These are phyloP conservation scores for Cystofilobasidium macerans DNA, from an alignment of 768 basidiomycete species.

Conservation along the genomic window DNA sequence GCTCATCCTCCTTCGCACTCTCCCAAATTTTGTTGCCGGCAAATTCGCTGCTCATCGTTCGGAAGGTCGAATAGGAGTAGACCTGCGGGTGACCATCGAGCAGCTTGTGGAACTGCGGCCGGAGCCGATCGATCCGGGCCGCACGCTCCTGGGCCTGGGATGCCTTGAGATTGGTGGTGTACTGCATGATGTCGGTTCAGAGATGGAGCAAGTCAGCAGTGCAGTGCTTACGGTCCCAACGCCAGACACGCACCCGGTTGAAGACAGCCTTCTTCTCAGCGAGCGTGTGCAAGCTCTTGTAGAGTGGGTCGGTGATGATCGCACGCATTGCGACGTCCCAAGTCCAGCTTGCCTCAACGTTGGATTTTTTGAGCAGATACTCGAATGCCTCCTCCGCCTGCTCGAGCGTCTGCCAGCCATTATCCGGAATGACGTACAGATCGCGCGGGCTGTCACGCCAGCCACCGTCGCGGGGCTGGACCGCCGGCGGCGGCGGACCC, in stretches of 20 bases:
- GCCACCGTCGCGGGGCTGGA: conserved; percentile 13
- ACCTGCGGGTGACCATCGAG: conserved; percentile 77
- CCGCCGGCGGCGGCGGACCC: too few relatives aligned
- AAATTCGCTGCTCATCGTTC: conserved; percentile 77
- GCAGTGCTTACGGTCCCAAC: not conserved
- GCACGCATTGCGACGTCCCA: conserved; percentile 99
- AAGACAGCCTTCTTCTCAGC: conserved; percentile 90
- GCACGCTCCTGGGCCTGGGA: conserved; percentile 82
- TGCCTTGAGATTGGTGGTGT: conserved; percentile 59
- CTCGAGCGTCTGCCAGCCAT: conserved; percentile 71
- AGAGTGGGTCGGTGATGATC: conserved; percentile 94
- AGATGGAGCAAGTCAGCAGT: not conserved
- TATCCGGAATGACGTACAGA: conserved; percentile 60
- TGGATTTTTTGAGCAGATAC: conserved; percentile 75
- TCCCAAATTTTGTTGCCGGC: conserved; percentile 83
- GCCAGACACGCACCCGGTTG: conserved; percentile 59
- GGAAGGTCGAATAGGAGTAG: conserved; percentile 82
- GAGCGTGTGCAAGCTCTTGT: conserved; percentile 82
- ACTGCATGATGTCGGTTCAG: too few relatives aligned
- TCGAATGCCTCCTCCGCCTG: conserved; percentile 92
- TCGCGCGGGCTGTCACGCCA: conserved; percentile 21
- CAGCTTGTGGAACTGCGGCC: conserved; percentile 72
- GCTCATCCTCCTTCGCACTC: conserved; percentile 65
- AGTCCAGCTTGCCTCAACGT: conserved; percentile 82
- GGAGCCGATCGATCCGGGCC: conserved; percentile 66